These are phyloP conservation scores for Pichia cephalocereana DNA, from an alignment of 805 yeast genomes.

Conservation along the genomic window DNA sequence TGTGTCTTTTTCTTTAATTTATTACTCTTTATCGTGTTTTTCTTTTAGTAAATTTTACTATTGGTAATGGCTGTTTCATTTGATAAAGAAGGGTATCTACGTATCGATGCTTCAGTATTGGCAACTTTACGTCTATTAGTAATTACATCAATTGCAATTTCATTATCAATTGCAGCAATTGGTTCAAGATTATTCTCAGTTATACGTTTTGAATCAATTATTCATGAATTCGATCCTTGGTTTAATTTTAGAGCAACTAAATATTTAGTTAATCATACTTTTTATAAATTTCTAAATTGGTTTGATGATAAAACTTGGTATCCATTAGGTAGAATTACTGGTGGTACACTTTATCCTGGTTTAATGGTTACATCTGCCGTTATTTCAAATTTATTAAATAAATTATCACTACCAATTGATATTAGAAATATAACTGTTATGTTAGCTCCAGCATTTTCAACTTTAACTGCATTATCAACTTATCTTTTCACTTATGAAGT, in stretches of 20 bases:
- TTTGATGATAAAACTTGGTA: conserved; percentile 99
- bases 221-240: conserved; percentile 98
- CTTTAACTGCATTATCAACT: conserved; percentile 83
- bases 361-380: conserved; percentile 95
- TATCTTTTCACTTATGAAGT: conserved; percentile 82
- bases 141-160: conserved; percentile 57
- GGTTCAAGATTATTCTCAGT: conserved; percentile 93
- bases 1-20: not conserved
- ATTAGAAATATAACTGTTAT: conserved; percentile 93
- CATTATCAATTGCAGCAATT: conserved; percentile 85
- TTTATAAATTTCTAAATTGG: conserved; percentile 92
- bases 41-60: no score
- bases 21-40: no score
- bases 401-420: conserved; percentile 74
- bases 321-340: conserved; percentile 97
- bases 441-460: conserved; percentile 94
- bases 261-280: conserved; percentile 74
- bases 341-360: conserved; percentile 97
- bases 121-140: conserved; percentile 33
- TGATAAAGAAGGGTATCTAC: conserved; percentile 21
- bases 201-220: conserved; percentile 88
- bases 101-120: conserved; percentile 16
- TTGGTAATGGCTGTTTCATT: conserved; percentile 7
- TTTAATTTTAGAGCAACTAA: conserved; percentile 95
- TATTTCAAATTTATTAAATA: conserved; percentile 64